phyloP scores from a whole-genome alignment of 495 filamentous ascomycete genomes.

The Neurospora pannonica region DNA sequence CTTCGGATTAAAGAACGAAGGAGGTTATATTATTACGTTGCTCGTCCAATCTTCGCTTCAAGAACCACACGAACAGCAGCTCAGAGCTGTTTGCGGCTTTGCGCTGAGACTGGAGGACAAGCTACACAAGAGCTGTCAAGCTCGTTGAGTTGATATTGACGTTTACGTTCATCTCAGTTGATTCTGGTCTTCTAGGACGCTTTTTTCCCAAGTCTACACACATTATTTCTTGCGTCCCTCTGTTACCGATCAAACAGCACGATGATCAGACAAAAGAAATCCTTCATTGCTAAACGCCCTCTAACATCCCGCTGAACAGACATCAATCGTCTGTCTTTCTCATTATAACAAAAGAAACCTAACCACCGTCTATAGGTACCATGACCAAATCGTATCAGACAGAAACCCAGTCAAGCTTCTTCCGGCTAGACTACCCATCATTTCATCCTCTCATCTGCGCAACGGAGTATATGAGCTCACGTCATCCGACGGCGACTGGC shows the following conservation, averaged over 20 bases:
- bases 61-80: background rate
- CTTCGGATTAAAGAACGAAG: background rate
- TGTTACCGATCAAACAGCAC: background rate
- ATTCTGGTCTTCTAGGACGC: background rate
- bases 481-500: background rate
- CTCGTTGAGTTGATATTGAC: background rate
- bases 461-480: background rate
- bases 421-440: background rate
- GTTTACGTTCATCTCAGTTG: background rate
- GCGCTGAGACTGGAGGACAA: background rate
- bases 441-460: background rate
- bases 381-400: background rate
- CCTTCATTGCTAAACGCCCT: background rate
- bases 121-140: background rate
- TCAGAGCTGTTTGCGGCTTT: background rate
- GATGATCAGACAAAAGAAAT: background rate
- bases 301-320: background rate
- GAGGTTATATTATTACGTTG: background rate
- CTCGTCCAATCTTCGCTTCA: background rate
- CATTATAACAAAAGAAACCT: background rate
- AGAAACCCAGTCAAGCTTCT: background rate
- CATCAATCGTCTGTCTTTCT: background rate
- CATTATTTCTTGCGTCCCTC: background rate
- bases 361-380: background rate
- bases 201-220: background rate